Evolutionary conservation across 345 rosid species (phyloP).

Genomic region (Eucalyptus viminalis): DNA sequence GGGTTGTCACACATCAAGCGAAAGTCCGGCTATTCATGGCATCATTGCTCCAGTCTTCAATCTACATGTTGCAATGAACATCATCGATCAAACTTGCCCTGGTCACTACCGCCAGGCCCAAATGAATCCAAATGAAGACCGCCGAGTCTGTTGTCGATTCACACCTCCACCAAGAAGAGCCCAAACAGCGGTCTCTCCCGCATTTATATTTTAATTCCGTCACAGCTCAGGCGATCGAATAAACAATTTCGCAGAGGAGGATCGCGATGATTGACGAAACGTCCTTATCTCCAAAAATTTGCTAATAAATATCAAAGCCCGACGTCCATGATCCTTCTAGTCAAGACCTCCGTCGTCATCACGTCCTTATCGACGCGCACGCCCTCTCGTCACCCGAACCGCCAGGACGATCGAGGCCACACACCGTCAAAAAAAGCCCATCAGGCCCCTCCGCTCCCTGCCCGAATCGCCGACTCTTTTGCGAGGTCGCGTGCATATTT

Average conservation of each 20-base stretch:
- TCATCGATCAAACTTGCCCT: neutral
- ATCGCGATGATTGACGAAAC: neutral
- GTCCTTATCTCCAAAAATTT: neutral
- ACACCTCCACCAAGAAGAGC: neutral
- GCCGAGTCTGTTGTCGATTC: neutral
- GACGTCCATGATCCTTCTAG: neutral
- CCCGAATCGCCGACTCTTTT: neutral
- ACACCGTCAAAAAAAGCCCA: neutral
- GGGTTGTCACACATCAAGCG: accelerated
- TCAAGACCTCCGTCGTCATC: neutral
- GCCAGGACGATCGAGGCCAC: neutral
- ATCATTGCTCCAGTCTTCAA: neutral
- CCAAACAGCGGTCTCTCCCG: neutral
- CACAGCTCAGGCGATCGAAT: neutral
- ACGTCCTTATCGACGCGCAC: neutral
- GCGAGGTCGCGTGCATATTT: neutral
- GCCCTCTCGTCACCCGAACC: neutral
- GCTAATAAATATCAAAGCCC: neutral
- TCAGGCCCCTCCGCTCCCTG: neutral
- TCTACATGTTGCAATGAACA: accelerated
- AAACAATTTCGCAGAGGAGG: neutral
- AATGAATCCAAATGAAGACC: neutral
- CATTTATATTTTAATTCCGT: neutral
- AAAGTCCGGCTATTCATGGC: neutral
- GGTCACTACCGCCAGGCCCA: neutral